These are phyloP conservation scores for Microthlaspi erraticum DNA, from an alignment of 345 rosid species.

Conservation along the genomic window DNA sequence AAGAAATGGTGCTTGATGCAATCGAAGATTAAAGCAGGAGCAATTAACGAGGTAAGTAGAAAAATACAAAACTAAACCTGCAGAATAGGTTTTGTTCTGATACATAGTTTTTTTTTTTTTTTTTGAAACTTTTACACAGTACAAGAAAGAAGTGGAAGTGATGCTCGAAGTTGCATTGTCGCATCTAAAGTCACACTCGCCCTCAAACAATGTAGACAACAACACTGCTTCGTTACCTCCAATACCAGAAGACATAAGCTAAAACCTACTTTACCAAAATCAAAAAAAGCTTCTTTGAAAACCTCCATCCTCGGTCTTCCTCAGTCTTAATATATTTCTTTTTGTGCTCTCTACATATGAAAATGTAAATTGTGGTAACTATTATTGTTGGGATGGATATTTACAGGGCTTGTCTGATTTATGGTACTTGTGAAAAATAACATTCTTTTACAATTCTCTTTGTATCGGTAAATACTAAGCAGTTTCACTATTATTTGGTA, in stretches of 20 bases:
- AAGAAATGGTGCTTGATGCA: slow-evolving; percentile 99
- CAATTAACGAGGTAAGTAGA: slow-evolving; percentile 66
- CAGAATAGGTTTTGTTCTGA: slow-evolving; percentile 1
- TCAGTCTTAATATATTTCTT: slow-evolving; percentile 4
- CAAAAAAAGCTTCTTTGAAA: slow-evolving; percentile 13
- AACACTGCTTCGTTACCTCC: slow-evolving; percentile 31
- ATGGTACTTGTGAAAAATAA: slow-evolving; percentile 9
- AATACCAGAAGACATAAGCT: slow-evolving; percentile 35
- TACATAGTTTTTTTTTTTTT: neutral
- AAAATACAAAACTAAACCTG: neutral
- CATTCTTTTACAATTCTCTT: neutral
- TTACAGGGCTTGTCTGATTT: slow-evolving; percentile 19
- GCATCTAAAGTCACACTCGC: slow-evolving; percentile 45
- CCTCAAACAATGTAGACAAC: slow-evolving; percentile 28
- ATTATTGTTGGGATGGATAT: slow-evolving; percentile 16
- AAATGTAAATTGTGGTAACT: slow-evolving; percentile 31
- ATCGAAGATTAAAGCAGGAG: slow-evolving; percentile 89
- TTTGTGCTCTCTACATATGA: neutral
- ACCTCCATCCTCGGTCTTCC: neutral
- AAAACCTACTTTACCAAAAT: slow-evolving; percentile 8
- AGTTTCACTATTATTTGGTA: too few relatives aligned
- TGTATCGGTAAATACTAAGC: neutral
- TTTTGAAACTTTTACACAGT: slow-evolving; percentile 46
- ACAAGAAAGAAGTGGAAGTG: slow-evolving; percentile 85
- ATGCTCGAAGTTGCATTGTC: slow-evolving; percentile 64